Conservation (phyloP, 192 early-diverging fungal species). For the Dissophora ornata region DNA sequence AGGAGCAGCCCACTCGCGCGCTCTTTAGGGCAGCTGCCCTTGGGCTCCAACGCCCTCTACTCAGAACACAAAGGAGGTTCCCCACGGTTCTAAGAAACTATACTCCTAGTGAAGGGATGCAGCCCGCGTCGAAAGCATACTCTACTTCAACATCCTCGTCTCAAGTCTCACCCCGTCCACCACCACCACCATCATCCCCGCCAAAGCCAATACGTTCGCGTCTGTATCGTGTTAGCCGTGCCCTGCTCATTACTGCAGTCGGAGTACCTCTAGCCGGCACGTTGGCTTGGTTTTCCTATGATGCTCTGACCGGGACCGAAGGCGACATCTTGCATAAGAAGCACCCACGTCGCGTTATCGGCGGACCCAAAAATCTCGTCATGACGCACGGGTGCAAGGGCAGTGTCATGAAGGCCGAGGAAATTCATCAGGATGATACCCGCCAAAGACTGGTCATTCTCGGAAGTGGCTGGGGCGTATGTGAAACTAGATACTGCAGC, state of each 20-base stretch:
- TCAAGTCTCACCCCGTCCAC: background rate
- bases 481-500: conserved; percentile 23
- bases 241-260: conserved; percentile 2
- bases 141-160: conserved; percentile 10
- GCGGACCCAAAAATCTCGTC: conserved; percentile 61
- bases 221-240: conserved; percentile 29
- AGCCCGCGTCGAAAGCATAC: background rate
- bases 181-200: conserved; percentile 27
- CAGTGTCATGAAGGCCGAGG: conserved; percentile 54
- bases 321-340: conserved; percentile 30
- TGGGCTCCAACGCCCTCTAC: conserved; percentile 2
- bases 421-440: conserved; percentile 49
- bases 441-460: conserved; percentile 63
- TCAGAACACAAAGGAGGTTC: background rate
- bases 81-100: conserved; percentile 6
- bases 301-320: conserved; percentile 8
- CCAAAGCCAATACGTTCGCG: conserved; percentile 21
- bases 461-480: conserved; percentile 67
- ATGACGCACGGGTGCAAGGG: conserved; percentile 50
- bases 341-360: conserved; percentile 33
- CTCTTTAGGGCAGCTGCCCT: background rate
- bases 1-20: conserved; percentile 9
- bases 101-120: background rate
- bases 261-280: conserved; percentile 28
- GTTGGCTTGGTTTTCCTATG: conserved; percentile 16